Evolutionary conservation across 2,329 filamentous ascomycete species (phyloP).

Genomic region (Trichophyton equinum): DNA sequence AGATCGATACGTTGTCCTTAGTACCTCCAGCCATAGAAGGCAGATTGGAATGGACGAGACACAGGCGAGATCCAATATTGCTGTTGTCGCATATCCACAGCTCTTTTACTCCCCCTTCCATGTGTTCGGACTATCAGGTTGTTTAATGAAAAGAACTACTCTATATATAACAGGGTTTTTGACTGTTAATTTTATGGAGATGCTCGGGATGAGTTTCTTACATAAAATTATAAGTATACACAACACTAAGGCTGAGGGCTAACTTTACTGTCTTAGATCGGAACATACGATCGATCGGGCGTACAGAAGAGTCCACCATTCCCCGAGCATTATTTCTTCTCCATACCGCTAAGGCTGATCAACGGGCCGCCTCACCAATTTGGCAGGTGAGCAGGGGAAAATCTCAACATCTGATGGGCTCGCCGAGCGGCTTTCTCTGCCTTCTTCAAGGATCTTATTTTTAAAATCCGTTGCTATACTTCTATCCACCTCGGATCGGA

Average conservation of each 20-base stretch:
- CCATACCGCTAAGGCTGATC: background rate
- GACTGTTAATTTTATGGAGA: background rate
- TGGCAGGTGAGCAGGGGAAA: conserved; percentile 1
- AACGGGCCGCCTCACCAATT: conserved; percentile 3
- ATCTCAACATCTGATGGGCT: background rate
- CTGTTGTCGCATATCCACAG: background rate
- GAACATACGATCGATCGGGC: conserved; percentile 5
- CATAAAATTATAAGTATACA: background rate
- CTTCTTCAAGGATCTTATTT: background rate
- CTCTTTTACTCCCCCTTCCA: background rate
- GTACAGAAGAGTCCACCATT: background rate
- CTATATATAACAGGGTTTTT: conserved; percentile 3
- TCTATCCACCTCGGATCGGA: background rate
- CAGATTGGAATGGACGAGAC: background rate
- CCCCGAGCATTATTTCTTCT: background rate
- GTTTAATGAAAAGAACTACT: background rate
- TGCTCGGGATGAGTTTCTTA: background rate
- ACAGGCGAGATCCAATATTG: background rate
- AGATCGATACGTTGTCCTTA: background rate
- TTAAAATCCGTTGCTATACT: background rate
- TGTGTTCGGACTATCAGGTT: background rate
- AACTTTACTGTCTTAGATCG: conserved; percentile 2
- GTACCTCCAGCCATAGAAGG: background rate
- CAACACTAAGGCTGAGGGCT: background rate
- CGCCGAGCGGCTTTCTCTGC: background rate